Evolutionary conservation across 2,329 filamentous ascomycete species (phyloP), one percentile per base, ranked within the genome.

Genomic region (Pseudogymnoascus sp.): DNA sequence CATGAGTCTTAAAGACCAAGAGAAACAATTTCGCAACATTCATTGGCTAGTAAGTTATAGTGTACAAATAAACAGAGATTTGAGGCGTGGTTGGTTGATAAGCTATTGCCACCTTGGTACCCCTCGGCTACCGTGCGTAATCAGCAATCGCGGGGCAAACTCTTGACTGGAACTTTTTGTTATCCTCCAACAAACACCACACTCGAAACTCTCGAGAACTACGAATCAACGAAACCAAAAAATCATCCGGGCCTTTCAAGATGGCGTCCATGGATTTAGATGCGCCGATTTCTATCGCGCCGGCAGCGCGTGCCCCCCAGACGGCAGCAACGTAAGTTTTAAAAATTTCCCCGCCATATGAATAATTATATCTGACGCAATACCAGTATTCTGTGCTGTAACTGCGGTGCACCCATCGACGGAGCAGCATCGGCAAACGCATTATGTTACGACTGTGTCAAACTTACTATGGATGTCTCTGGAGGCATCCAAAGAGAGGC

Each of bases 381-480:
- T 28, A 32, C 60, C 63, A 90, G 86, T n/a, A 96, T 97, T 72
- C 88, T 99, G 62, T 99, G 94, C 77, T 96, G 91, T 79, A 96
- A 97, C 81, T 99, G 94, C 75, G 94, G 93, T 71, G 91, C 90
- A 63, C 88, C 93, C 38, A 96, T 99, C 70, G 92, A 97, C 75
- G 94, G 94, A 74, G 96, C 91, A 16, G 85, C 86, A 12, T 81
- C 90, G 25, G 87, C 89, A 60, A 91, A 91, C 64, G 92, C 94
- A 39, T 86, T 97, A 62, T 99, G 94, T 78, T 91, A 91, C 74
- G 93, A 97, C 79, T 97, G 94, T 75, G 86, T 97, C 72, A 96
- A 96, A 74, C 84, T 95, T 68, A 95, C 91, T 57, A 85, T 95
- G 75, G 94, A 99, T 76, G 93, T 97, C 67, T 95, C 92, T 25